Evolutionary conservation across 345 rosid genomes (phyloP).

Genomic region (Citrus inodora): DNA sequence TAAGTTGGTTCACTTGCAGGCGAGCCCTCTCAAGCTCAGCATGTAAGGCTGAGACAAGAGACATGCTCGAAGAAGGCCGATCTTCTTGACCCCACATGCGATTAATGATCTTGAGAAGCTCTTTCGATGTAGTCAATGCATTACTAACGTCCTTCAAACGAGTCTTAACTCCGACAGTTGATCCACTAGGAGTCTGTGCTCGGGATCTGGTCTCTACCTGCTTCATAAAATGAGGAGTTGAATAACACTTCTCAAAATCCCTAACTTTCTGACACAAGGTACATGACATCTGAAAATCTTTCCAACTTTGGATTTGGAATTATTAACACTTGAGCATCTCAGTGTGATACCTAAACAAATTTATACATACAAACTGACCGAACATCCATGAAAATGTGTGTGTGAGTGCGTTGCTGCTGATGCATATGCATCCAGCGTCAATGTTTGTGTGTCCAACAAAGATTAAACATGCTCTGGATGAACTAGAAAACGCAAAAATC

Average conservation of each 20-base stretch:
- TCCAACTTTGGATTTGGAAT: not conserved
- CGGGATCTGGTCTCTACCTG: constrained; percentile 88
- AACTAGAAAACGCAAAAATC: not conserved
- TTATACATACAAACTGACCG: not conserved
- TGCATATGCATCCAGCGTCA: not conserved
- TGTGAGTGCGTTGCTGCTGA: too few species aligned
- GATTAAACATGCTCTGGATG: not conserved
- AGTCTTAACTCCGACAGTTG: constrained; percentile 57
- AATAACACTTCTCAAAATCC: not conserved
- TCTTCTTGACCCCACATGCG: constrained; percentile 92
- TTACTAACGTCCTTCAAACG: constrained; percentile 84
- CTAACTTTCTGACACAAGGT: not conserved
- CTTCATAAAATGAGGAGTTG: constrained; percentile 16
- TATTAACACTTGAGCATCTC: not conserved
- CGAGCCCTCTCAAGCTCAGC: constrained; percentile 97
- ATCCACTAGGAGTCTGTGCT: constrained; percentile 77
- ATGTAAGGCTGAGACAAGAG: constrained; percentile 91
- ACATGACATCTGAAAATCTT: not conserved
- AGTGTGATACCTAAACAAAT: not conserved
- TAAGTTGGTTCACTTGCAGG: constrained; percentile 77
- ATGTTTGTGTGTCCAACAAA: not conserved
- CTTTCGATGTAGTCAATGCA: constrained; percentile 94
- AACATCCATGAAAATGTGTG: not conserved
- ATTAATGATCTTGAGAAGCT: constrained; percentile 82
- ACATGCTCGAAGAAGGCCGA: constrained; percentile 87